Evolutionary conservation across 2,329 filamentous ascomycete species (phyloP), one percentile per base, ranked within the genome.

Genomic region (Beauveria pseudobassiana): DNA sequence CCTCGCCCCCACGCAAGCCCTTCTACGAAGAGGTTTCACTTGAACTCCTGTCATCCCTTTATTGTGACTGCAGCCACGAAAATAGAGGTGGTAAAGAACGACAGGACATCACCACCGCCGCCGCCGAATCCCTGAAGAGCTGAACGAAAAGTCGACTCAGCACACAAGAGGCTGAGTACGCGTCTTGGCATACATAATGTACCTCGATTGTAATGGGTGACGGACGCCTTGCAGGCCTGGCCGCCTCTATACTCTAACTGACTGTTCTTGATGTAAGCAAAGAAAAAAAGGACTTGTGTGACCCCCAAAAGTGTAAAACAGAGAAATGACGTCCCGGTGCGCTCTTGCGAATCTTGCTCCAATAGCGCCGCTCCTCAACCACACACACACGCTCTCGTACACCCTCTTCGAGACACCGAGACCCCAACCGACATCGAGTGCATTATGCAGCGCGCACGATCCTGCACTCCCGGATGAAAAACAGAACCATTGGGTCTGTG

Each of bases 231-330:
- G 43, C 45, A 58, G 28, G 30, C 26, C 18, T 26, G n/a, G 26
- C 46, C 46, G 56, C 24, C 9, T 59, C 48, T 52, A 59, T 59
- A 26, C 43, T 60, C 58, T 60, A 53, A n/a, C 26, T 53, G 49
- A 22, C 18, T 30, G 22, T 28, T 38, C 34, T 38, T 16, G 12
- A 38, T 12, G 26, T 16, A n/a, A 28, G 22, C 22, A 30, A 26
- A 45, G 8, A 26, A 42, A 9, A 18, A 34, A 57, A 20, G 18
- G 7, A 14, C 20, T 24, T n/a, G 26, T 42, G 24, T 43, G 42
- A 50, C 8, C 40, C 38, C 49, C 7, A 42, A 54, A 40, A 38
- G 34, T 43, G 38, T 22, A n/a, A 40, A 57, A 38, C 10, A 24
- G 45, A 46, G 49, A 26, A 28, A 55, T 40, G 12, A 45, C n/a